phyloP scores from a whole-genome alignment of 441 rosid species.

The Breynia disticha region DNA sequence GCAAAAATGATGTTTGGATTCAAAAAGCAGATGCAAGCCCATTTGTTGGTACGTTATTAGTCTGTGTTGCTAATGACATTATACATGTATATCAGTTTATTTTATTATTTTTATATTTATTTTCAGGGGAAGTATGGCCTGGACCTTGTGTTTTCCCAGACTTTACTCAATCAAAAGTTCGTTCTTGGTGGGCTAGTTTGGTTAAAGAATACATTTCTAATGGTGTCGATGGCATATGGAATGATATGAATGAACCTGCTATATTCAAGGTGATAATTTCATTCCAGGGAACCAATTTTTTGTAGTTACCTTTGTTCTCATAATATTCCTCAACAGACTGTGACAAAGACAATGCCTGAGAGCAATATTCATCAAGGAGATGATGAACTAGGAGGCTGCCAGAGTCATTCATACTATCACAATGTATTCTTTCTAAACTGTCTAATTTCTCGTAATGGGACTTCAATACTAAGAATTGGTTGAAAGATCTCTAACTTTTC shows the following conservation, averaged over 20 bases:
- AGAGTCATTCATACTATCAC: constrained; percentile 80
- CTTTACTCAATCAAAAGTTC: constrained; percentile 65
- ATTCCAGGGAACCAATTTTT: constrained; percentile 2
- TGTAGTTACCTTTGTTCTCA: constrained; percentile 13
- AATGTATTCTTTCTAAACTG: constrained; percentile 43
- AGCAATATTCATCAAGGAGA: constrained; percentile 77
- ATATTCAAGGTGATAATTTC: constrained; percentile 53
- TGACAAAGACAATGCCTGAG: constrained; percentile 90
- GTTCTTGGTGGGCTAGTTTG: constrained; percentile 86
- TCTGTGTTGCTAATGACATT: constrained; percentile 7
- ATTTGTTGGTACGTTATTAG: constrained; percentile 44
- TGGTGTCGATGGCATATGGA: constrained; percentile 98
- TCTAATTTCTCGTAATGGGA: not conserved
- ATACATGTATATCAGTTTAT: constrained; percentile 2
- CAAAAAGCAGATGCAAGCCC: constrained; percentile 57
- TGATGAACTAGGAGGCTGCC: constrained; percentile 76
- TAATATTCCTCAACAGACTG: constrained; percentile 37
- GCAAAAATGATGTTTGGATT: constrained; percentile 57
- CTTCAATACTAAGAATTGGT: no score
- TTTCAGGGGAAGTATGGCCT: constrained; percentile 92
- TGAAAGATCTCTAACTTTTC: no score
- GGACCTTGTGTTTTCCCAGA: constrained; percentile 96
- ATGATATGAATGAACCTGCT: constrained; percentile 97
- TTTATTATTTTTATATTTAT: constrained; percentile 7
- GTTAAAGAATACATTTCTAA: constrained; percentile 68